Evolutionary conservation across 225 moss, liverwort and hornwort species (phyloP).

Genomic region (Marchantia paleacea): DNA sequence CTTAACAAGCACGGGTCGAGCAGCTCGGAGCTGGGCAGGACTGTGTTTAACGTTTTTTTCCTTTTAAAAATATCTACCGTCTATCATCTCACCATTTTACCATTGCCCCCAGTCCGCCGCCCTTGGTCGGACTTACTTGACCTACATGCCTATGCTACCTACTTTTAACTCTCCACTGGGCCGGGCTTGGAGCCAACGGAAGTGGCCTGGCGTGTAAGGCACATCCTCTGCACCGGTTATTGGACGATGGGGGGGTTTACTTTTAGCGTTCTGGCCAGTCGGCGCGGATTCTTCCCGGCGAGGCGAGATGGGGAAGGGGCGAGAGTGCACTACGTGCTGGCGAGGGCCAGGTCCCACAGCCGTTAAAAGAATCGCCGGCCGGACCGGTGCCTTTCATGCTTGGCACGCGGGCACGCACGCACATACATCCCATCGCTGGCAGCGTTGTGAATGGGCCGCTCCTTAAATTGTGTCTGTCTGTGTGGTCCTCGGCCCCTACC

Average conservation of each 20-base stretch:
- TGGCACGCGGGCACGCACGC: slow-evolving; percentile 5
- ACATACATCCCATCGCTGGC: slow-evolving; percentile 13
- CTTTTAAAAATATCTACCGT: neutral
- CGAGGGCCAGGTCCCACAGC: slow-evolving; percentile 1
- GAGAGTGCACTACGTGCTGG: no score
- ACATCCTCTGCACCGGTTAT: neutral
- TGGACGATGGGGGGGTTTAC: neutral
- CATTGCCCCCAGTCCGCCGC: neutral
- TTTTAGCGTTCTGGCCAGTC: neutral
- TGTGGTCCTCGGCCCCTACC: slow-evolving; percentile 19
- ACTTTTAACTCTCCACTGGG: neutral
- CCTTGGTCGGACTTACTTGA: neutral
- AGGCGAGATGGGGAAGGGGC: no score
- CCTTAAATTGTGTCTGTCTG: slow-evolving; percentile 3
- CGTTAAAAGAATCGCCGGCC: slow-evolving; percentile 16
- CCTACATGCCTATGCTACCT: neutral
- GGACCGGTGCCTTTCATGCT: slow-evolving; percentile 12
- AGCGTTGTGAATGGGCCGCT: slow-evolving; percentile 6
- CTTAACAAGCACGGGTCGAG: neutral
- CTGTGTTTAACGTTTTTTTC: neutral
- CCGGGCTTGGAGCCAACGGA: neutral
- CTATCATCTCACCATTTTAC: neutral
- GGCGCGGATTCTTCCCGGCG: neutral
- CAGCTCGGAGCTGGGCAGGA: neutral
- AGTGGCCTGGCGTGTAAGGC: neutral